Evolutionary conservation across 257 asterid species (phyloP).

Genomic region (Jaltomata sinuosa): DNA sequence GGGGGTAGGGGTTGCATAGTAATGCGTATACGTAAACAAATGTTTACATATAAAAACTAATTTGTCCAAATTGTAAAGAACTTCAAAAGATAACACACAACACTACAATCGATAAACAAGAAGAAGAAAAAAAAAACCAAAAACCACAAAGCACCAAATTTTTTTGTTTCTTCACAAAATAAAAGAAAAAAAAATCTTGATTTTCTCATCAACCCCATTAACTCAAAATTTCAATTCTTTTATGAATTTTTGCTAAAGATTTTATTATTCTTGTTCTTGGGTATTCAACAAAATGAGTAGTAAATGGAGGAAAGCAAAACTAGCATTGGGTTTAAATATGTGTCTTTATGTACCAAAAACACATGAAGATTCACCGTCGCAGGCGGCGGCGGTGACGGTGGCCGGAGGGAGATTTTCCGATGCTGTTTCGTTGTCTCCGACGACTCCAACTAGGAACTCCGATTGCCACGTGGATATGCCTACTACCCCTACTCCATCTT

Average conservation of each 20-base stretch:
- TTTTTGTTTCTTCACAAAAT: too few relatives aligned
- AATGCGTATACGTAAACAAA: too few relatives aligned
- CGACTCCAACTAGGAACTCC: slow-evolving; percentile 19
- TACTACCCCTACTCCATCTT: slow-evolving; percentile 65
- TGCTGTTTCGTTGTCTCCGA: slow-evolving; percentile 24
- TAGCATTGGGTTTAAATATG: slow-evolving; percentile 54
- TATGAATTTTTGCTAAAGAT: not conserved
- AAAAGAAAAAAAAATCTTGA: too few relatives aligned
- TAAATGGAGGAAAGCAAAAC: slow-evolving; percentile 72
- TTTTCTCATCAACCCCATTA: not conserved
- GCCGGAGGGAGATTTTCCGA: slow-evolving; percentile 25
- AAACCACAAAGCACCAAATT: too few relatives aligned
- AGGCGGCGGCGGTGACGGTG: not conserved
- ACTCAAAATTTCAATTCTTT: not conserved
- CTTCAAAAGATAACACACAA: too few relatives aligned
- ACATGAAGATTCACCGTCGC: slow-evolving; percentile 19
- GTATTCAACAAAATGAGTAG: slow-evolving; percentile 40
- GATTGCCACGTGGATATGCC: slow-evolving; percentile 37
- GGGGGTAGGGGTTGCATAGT: too few relatives aligned
- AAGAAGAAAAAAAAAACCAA: too few relatives aligned
- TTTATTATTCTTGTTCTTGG: not conserved
- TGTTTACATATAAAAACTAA: too few relatives aligned
- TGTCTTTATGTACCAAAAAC: slow-evolving; percentile 52
- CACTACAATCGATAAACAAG: too few relatives aligned
- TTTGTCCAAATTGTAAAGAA: too few relatives aligned